These are phyloP conservation scores for Solioccasus polychromus DNA, from an alignment of 768 basidiomycete genomes.

Conservation along the genomic window DNA sequence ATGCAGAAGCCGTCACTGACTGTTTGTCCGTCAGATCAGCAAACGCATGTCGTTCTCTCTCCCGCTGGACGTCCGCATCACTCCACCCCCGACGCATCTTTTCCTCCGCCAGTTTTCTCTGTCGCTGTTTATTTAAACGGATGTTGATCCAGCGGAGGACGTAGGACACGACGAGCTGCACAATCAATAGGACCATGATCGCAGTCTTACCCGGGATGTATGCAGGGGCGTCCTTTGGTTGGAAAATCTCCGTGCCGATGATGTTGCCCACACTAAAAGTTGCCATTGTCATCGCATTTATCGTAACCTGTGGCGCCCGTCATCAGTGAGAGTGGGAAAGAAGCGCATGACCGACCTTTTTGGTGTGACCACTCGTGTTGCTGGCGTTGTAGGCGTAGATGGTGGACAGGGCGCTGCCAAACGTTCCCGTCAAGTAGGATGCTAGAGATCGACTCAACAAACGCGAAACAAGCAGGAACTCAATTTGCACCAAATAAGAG, in stretches of 20 bases:
- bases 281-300: slow-evolving; percentile 58
- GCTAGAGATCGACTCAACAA: slow-evolving; percentile 30
- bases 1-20: slow-evolving; percentile 34
- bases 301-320: slow-evolving; percentile 39
- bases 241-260: slow-evolving; percentile 62
- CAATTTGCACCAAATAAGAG: slow-evolving; percentile 50
- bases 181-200: slow-evolving; percentile 56
- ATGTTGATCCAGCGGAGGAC: slow-evolving; percentile 54
- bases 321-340: neutral
- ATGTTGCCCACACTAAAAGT: slow-evolving; percentile 59
- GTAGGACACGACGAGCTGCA: slow-evolving; percentile 48
- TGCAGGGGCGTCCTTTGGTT: slow-evolving; percentile 54
- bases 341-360: slow-evolving; percentile 41
- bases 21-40: slow-evolving; percentile 62
- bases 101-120: slow-evolving; percentile 38
- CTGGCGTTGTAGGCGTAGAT: slow-evolving; percentile 65
- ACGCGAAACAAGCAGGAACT: neutral
- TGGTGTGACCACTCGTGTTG: slow-evolving; percentile 63
- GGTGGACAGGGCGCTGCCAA: slow-evolving; percentile 55
- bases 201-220: slow-evolving; percentile 69
- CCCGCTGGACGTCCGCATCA: slow-evolving; percentile 52
- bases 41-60: slow-evolving; percentile 61
- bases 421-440: slow-evolving; percentile 50
- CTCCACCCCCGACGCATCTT: slow-evolving; percentile 53
- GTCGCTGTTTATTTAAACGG: slow-evolving; percentile 49